Conservation (phyloP, 2,329 filamentous ascomycete species). For the Lachnellula subtilissima region DNA sequence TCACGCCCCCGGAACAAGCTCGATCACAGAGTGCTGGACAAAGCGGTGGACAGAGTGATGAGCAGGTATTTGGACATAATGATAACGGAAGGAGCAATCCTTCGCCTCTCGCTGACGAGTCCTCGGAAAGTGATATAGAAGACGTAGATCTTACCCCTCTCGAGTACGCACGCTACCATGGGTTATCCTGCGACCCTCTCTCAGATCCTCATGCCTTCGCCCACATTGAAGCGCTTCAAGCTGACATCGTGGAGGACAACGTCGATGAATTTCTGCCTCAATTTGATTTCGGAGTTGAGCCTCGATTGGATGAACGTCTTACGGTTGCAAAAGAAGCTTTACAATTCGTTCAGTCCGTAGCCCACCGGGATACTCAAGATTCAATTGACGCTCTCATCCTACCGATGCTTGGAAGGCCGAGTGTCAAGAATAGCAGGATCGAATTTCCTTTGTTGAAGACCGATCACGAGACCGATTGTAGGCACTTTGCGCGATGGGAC, state of each 20-base stretch:
- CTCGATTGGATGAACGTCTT: constrained; percentile 22
- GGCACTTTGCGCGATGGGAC: constrained; percentile 22
- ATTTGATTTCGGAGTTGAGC: constrained; percentile 13
- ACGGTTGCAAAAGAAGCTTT: constrained; percentile 21
- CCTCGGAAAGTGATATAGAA: constrained; percentile 6
- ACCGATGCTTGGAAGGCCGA: constrained; percentile 5
- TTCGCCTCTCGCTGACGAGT: background rate
- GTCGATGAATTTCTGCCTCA: constrained; percentile 14
- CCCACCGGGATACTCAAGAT: constrained; percentile 7
- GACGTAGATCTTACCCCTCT: constrained; percentile 19
- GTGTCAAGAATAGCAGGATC: constrained; percentile 11
- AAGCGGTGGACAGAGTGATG: background rate
- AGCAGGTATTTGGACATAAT: background rate
- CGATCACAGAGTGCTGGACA: background rate
- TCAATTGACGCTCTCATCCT: constrained; percentile 9
- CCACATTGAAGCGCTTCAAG: constrained; percentile 17
- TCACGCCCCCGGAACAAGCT: background rate
- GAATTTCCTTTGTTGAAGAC: constrained; percentile 28
- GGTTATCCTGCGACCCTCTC: constrained; percentile 24
- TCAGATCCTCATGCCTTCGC: constrained; percentile 9
- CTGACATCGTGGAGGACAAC: background rate
- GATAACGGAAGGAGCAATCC: background rate
- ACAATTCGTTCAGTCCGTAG: constrained; percentile 19
- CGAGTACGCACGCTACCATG: constrained; percentile 28
- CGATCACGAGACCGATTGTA: constrained; percentile 27